Percentiles rank a stretch among this genome's conserved stretches.
Evolutionary conservation across 768 basidiomycete species (phyloP).

Genomic region (Solioccasus polychromus): DNA sequence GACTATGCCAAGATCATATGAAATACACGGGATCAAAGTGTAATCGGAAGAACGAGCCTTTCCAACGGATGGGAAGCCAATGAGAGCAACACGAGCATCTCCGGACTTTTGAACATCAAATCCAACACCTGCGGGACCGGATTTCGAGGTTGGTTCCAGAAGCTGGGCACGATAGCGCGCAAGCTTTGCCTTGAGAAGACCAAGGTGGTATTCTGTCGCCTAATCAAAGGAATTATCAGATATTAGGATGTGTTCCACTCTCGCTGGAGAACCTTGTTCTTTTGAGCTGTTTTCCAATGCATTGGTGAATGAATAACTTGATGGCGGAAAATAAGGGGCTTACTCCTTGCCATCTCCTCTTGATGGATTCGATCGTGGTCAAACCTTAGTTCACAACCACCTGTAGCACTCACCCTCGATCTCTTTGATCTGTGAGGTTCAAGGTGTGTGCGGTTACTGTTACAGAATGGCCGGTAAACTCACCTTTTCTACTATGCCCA

Average conservation of each 20-base stretch:
- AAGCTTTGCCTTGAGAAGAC: conserved; percentile 90
- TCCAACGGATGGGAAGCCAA: conserved; percentile 96
- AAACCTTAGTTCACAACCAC: neutral
- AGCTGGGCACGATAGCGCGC: conserved; percentile 94
- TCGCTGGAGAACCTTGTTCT: conserved; percentile 73
- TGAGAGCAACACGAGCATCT: conserved; percentile 87
- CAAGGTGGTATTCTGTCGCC: conserved; percentile 94
- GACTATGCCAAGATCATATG: conserved; percentile 47
- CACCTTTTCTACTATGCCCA: conserved; percentile 95
- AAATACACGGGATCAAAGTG: neutral
- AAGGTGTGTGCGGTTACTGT: conserved; percentile 3
- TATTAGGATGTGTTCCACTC: neutral
- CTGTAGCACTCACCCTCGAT: conserved; percentile 73
- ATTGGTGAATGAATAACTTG: conserved; percentile 1
- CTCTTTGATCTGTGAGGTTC: conserved; percentile 74
- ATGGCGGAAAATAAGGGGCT: conserved; percentile 32
- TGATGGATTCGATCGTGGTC: conserved; percentile 7
- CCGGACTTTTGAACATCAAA: conserved; percentile 88
- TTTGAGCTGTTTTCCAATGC: conserved; percentile 86
- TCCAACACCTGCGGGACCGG: conserved; percentile 74
- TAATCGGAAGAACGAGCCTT: conserved; percentile 44
- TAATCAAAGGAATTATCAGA: conserved; percentile 31
- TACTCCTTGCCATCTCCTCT: conserved; percentile 99
- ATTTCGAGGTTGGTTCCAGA: conserved; percentile 87
- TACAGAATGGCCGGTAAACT: conserved; percentile 6